Percentiles rank a stretch among this genome's conserved stretches.
These are phyloP conservation scores for Pythium folliculosum DNA, from an alignment of 352 stramenopile species.

Conservation along the genomic window DNA sequence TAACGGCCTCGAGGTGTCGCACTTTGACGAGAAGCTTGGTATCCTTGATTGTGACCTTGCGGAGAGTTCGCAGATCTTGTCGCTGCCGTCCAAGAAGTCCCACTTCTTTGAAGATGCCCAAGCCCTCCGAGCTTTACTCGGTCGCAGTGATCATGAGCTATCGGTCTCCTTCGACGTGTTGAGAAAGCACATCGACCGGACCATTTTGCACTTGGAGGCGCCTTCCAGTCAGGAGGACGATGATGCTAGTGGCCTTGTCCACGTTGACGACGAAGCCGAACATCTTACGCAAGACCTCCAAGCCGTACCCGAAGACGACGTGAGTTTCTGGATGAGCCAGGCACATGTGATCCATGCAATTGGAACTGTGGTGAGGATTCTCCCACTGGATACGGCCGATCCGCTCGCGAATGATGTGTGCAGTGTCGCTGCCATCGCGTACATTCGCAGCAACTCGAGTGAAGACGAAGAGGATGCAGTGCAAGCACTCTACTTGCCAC, in stretches of 20 bases:
- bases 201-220: conserved; percentile 44
- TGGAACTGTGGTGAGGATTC: conserved; percentile 39
- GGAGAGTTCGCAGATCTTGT: conserved; percentile 58
- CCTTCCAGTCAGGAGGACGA: conserved; percentile 41
- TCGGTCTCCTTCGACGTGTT: conserved; percentile 29
- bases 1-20: conserved; percentile 58
- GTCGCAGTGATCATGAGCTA: conserved; percentile 22
- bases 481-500: conserved; percentile 38
- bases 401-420: conserved; percentile 13
- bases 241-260: not conserved
- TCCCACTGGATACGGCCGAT: conserved; percentile 26
- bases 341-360: conserved; percentile 31
- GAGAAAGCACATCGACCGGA: conserved; percentile 51
- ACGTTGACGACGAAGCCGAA: conserved; percentile 40
- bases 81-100: conserved; percentile 62
- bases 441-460: conserved; percentile 30
- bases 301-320: conserved; percentile 32
- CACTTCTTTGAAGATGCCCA: conserved; percentile 41
- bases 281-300: conserved; percentile 55
- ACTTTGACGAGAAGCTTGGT: conserved; percentile 58
- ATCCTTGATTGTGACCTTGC: conserved; percentile 59
- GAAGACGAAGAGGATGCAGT: conserved; percentile 18
- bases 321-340: conserved; percentile 20
- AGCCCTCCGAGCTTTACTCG: conserved; percentile 9
- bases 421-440: conserved; percentile 39